These are phyloP conservation scores for Suillus brevipes DNA, from an alignment of 768 basidiomycete species.

Conservation along the genomic window DNA sequence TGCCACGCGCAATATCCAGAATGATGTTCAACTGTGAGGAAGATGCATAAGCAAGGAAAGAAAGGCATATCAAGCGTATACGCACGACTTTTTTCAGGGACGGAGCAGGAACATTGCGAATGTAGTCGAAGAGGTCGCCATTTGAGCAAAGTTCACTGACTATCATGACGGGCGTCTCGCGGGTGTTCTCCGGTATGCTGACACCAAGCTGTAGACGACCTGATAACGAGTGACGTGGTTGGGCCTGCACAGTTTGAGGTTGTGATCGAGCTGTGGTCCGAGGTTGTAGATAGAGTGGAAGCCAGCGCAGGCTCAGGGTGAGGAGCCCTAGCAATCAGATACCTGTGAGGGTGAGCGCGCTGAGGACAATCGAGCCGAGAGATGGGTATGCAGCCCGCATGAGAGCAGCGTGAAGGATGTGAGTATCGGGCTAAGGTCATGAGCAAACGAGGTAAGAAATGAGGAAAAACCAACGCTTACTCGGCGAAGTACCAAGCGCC, in stretches of 20 bases:
- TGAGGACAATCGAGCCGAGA: constrained; percentile 74
- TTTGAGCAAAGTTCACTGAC: constrained; percentile 97
- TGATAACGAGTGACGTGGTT: constrained; percentile 7
- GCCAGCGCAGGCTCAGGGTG: constrained; percentile 49
- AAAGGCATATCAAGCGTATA: constrained; percentile 19
- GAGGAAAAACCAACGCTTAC: constrained; percentile 35
- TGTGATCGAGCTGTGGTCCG: constrained; percentile 15
- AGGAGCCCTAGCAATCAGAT: constrained; percentile 59
- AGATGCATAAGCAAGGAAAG: constrained; percentile 14
- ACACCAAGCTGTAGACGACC: constrained; percentile 73
- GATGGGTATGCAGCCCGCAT: constrained; percentile 80
- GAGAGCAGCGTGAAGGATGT: constrained; percentile 74
- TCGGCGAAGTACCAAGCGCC: constrained; percentile 90
- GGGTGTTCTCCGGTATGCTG: constrained; percentile 93
- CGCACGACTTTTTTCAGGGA: constrained; percentile 77
- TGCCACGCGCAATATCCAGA: constrained; percentile 90
- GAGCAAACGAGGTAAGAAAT: constrained; percentile 6
- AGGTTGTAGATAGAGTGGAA: constrained; percentile 49
- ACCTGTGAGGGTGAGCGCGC: constrained; percentile 72
- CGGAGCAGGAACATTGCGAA: constrained; percentile 77
- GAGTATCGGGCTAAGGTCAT: constrained; percentile 48
- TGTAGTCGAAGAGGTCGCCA: constrained; percentile 98
- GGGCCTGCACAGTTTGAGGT: constrained; percentile 20
- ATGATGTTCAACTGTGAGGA: constrained; percentile 74
- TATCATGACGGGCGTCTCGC: constrained; percentile 95